Percentiles rank a stretch among this genome's conserved stretches.
Conservation (phyloP, 768 basidiomycete genomes). For the Hericium rajendrae region DNA sequence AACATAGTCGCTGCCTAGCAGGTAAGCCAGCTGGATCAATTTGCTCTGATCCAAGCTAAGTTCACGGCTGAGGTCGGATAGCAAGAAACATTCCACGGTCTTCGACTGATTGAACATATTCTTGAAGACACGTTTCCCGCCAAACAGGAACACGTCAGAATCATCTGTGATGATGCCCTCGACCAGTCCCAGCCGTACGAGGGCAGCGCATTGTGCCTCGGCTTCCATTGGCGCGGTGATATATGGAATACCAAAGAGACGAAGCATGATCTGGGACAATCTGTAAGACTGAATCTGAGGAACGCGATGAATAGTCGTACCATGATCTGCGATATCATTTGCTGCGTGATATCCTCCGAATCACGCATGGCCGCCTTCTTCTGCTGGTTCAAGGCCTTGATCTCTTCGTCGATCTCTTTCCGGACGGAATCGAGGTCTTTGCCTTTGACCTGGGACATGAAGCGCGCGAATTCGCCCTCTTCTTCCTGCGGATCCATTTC, state of each 20-base stretch:
- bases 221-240: slow-evolving; percentile 99
- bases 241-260: slow-evolving; percentile 94
- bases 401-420: slow-evolving; percentile 88
- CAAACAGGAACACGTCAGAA: slow-evolving; percentile 97
- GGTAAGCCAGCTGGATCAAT: slow-evolving; percentile 82
- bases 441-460: slow-evolving; percentile 86
- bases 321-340: slow-evolving; percentile 85
- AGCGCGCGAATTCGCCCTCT: slow-evolving; percentile 85
- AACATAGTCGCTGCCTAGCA: slow-evolving; percentile 94
- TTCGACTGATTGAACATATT: slow-evolving; percentile 99
- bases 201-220: slow-evolving; percentile 94
- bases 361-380: slow-evolving; percentile 86
- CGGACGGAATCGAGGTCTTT: slow-evolving; percentile 73
- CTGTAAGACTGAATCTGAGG: background rate
- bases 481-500: slow-evolving; percentile 77
- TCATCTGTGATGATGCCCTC: slow-evolving; percentile 99
- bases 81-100: slow-evolving; percentile 93
- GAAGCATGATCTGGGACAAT: slow-evolving; percentile 62
- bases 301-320: slow-evolving; percentile 19
- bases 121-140: slow-evolving; percentile 90
- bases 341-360: slow-evolving; percentile 89
- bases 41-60: slow-evolving; percentile 80
- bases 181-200: slow-evolving; percentile 76
- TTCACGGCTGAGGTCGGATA: slow-evolving; percentile 76
- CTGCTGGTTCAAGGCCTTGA: slow-evolving; percentile 69